Percentiles rank a stretch among this genome's conserved stretches.
phyloP scores from a whole-genome alignment of 129 eudicot genomes.

The Chrysanthemum seticuspe region DNA sequence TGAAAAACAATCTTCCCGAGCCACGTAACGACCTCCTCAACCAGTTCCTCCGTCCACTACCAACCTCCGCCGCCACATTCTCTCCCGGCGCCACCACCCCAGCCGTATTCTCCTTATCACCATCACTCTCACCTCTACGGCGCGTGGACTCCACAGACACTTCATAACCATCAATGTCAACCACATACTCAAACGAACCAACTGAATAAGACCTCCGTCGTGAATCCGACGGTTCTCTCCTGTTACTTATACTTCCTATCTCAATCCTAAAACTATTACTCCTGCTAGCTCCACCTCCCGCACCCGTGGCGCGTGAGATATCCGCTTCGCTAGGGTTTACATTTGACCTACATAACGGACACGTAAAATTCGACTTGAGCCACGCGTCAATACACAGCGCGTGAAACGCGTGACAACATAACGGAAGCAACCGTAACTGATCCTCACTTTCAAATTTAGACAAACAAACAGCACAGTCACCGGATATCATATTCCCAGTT shows the following conservation, averaged over 20 bases:
- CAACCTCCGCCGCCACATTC: constrained; percentile 60
- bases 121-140: constrained; percentile 41
- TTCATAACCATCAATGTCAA: constrained; percentile 63
- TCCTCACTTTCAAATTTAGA: constrained; percentile 61
- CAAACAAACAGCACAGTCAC: constrained; percentile 75
- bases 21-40: constrained; percentile 76
- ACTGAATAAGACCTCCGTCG: constrained; percentile 58
- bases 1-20: constrained; percentile 81
- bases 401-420: constrained; percentile 92
- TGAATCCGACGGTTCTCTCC: constrained; percentile 25
- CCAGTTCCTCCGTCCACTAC: constrained; percentile 62
- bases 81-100: constrained; percentile 45
- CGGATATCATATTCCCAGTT: constrained; percentile 55
- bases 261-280: constrained; percentile 61
- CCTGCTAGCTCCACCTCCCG: constrained; percentile 4
- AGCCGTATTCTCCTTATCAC: constrained; percentile 49
- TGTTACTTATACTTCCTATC: constrained; percentile 68
- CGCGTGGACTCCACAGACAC: constrained; percentile 51
- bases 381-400: constrained; percentile 71
- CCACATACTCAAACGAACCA: constrained; percentile 78
- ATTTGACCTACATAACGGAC: constrained; percentile 81
- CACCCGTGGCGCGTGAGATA: not conserved
- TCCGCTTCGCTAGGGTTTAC: constrained; percentile 56
- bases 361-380: constrained; percentile 61
- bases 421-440: constrained; percentile 67